Evolutionary conservation across 2,329 filamentous ascomycete species (phyloP).

Genomic region (Zasmidium angulare): DNA sequence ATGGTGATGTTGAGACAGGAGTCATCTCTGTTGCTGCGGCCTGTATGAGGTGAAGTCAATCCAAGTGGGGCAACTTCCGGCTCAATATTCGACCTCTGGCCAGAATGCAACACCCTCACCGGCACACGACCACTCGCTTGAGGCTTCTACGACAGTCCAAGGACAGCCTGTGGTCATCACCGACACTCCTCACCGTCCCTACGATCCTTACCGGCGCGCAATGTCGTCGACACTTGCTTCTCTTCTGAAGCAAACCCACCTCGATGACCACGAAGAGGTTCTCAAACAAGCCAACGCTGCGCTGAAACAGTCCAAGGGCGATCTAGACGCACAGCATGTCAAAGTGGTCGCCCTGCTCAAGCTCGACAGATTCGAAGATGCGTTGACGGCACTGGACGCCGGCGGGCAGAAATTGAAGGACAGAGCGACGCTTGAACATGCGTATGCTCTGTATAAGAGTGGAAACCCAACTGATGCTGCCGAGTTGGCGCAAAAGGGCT

Average conservation of each 20-base stretch:
- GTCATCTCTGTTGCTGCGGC: not conserved
- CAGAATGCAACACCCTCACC: not conserved
- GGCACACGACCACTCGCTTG: constrained; percentile 11
- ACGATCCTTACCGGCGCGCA: not conserved
- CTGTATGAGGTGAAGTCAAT: not conserved
- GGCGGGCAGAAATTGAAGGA: constrained; percentile 62
- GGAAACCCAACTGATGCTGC: constrained; percentile 67
- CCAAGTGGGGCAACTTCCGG: not conserved
- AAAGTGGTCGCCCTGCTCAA: constrained; percentile 75
- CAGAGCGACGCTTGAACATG: constrained; percentile 65
- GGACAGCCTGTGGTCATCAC: constrained; percentile 12
- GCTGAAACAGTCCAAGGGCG: constrained; percentile 59
- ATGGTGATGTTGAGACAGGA: too few species aligned
- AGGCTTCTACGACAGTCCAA: constrained; percentile 7
- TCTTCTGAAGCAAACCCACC: constrained; percentile 57
- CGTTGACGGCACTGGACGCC: constrained; percentile 66
- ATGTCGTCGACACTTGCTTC: constrained; percentile 43
- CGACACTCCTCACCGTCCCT: not conserved
- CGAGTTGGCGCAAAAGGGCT: constrained; percentile 44
- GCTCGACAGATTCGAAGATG: constrained; percentile 79
- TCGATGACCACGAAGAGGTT: constrained; percentile 72
- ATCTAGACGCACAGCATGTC: constrained; percentile 64
- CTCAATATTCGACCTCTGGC: not conserved
- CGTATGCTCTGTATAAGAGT: constrained; percentile 82
- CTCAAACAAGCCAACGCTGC: constrained; percentile 62